Conservation (phyloP, 2,329 filamentous ascomycete genomes). For the Raffaelea deltoideospora region DNA sequence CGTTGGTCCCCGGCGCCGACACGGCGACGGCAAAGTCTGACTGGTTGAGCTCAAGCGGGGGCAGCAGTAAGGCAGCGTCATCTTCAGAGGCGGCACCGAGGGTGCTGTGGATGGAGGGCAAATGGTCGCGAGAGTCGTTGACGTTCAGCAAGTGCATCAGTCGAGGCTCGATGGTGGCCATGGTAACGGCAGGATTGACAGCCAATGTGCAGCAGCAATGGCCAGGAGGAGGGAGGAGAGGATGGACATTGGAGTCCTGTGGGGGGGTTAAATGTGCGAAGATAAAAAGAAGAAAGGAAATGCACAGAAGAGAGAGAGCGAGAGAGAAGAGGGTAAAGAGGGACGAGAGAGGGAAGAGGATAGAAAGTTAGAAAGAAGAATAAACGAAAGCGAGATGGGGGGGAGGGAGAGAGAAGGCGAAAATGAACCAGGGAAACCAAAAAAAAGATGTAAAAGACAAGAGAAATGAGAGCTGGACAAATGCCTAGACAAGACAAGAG, state of each 20-base stretch:
- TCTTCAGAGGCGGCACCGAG: constrained; percentile 19
- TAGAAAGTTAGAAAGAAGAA: neutral
- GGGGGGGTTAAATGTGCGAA: neutral
- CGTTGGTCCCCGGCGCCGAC: too few species aligned
- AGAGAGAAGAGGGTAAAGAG: neutral
- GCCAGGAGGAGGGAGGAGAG: constrained; percentile 11
- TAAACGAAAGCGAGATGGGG: too few species aligned
- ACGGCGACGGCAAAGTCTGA: constrained; percentile 24
- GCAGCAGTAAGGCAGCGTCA: constrained; percentile 21
- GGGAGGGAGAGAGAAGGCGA: too few species aligned
- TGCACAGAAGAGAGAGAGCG: neutral
- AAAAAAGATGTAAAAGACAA: too few species aligned
- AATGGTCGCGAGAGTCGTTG: constrained; percentile 22
- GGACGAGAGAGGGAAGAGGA: neutral
- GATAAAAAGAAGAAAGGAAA: neutral
- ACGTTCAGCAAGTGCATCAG: constrained; percentile 49
- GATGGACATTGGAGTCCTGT: constrained; percentile 20
- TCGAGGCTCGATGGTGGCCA: constrained; percentile 53
- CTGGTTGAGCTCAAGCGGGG: constrained; percentile 36
- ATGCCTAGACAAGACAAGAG: too few species aligned
- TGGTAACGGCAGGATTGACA: constrained; percentile 42
- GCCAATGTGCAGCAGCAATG: constrained; percentile 34
- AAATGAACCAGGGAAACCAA: too few species aligned
- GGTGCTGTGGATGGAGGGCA: constrained; percentile 21
- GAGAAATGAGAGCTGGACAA: too few species aligned